Percentiles rank a stretch among this genome's conserved stretches.
Evolutionary conservation across 768 basidiomycete genomes (phyloP).

Genomic region (Mycena crocata): DNA sequence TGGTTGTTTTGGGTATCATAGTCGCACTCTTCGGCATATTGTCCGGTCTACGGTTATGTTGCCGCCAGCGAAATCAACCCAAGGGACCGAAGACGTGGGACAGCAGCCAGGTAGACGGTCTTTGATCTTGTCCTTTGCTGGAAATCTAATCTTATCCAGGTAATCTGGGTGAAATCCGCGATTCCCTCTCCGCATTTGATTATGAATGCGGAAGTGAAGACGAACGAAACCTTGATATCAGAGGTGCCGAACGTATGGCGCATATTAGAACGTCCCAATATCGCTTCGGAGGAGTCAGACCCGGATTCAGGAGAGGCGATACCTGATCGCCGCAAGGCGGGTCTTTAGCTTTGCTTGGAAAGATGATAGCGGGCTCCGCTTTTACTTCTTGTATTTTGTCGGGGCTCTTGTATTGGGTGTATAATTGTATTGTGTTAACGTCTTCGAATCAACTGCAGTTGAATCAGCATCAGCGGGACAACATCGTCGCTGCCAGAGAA

Average conservation of each 20-base stretch:
- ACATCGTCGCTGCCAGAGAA: too few species aligned
- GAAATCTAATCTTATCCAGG: conserved; percentile 1
- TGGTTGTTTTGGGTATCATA: conserved; percentile 20
- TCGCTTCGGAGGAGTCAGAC: conserved; percentile 6
- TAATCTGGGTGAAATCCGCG: conserved; percentile 5
- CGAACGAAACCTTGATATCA: conserved; percentile 10
- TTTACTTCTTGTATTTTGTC: too few species aligned
- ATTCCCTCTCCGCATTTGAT: conserved; percentile 7
- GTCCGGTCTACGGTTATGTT: conserved; percentile 9
- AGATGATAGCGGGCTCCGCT: background rate
- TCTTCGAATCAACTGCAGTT: too few species aligned
- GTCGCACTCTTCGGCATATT: background rate
- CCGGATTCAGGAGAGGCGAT: background rate
- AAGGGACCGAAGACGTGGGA: background rate
- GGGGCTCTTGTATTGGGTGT: too few species aligned
- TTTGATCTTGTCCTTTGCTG: background rate
- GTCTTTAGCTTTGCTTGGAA: background rate
- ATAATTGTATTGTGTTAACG: too few species aligned
- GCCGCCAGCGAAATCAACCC: background rate
- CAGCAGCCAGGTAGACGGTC: conserved; percentile 9
- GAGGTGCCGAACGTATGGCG: conserved; percentile 26
- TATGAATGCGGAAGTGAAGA: conserved; percentile 2
- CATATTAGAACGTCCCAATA: conserved; percentile 25
- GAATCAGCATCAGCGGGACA: too few species aligned
- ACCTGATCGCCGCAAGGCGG: background rate